Conservation (phyloP, 108 stramenopile species). For the Cylindrotheca closterium region DNA sequence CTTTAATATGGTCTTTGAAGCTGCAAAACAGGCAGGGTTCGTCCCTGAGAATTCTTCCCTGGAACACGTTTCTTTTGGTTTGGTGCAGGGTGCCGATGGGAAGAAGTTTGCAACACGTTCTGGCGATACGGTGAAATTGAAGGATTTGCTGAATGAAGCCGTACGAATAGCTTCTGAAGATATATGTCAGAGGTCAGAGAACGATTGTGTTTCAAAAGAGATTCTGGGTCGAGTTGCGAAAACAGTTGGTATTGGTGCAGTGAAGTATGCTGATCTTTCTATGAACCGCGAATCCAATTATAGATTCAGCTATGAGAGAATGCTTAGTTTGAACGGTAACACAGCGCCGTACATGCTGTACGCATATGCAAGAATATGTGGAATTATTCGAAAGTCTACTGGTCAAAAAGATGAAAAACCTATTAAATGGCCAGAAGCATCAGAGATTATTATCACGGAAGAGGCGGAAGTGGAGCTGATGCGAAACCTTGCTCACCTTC, state of each 20-base stretch:
- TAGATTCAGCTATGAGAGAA: constrained; percentile 96
- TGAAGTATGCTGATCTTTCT: constrained; percentile 98
- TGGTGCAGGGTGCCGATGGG: constrained; percentile 98
- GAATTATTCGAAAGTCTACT: constrained; percentile 91
- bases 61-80: constrained; percentile 97
- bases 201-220: constrained; percentile 37
- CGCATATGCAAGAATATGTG: constrained; percentile 93
- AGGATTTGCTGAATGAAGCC: constrained; percentile 95
- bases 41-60: constrained; percentile 58
- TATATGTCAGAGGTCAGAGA: constrained; percentile 55
- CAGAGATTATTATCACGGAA: constrained; percentile 75
- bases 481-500: constrained; percentile 79
- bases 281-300: constrained; percentile 98
- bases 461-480: constrained; percentile 88
- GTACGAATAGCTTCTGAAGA: constrained; percentile 85
- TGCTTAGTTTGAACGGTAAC: constrained; percentile 98
- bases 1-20: constrained; percentile 94
- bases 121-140: constrained; percentile 96
- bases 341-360: constrained; percentile 99
- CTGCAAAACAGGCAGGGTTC: constrained; percentile 82
- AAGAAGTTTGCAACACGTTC: constrained; percentile 98
- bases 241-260: constrained; percentile 96
- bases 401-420: constrained; percentile 59
- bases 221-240: constrained; percentile 62
- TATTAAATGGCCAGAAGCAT: constrained; percentile 68